phyloP scores from a whole-genome alignment of 2,329 filamentous ascomycete genomes.

The Epichloe sylvatica region DNA sequence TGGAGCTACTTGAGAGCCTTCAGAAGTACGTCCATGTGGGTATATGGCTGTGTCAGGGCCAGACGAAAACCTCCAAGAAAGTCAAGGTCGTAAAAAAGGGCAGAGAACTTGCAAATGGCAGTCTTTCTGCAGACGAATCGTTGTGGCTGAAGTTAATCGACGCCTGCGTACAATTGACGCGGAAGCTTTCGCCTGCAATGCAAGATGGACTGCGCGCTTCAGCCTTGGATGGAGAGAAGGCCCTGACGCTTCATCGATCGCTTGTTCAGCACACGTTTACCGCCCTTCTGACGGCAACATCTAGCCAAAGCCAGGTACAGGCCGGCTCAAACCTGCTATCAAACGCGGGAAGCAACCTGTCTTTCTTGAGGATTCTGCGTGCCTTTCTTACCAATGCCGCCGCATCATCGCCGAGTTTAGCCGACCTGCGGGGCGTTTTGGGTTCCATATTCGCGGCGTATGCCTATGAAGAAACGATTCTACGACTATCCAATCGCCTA shows the following conservation, averaged over 20 bases:
- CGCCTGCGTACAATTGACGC: conserved; percentile 47
- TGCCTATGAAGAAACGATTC: conserved; percentile 82
- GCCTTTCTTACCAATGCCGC: conserved; percentile 78
- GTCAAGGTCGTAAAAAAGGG: conserved; percentile 36
- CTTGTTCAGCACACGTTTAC: conserved; percentile 87
- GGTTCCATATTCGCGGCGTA: conserved; percentile 89
- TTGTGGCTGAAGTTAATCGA: conserved; percentile 51
- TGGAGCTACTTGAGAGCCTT: conserved; percentile 61
- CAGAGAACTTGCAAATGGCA: conserved; percentile 28
- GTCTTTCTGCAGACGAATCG: conserved; percentile 37
- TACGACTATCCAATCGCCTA: conserved; percentile 71
- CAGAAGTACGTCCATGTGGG: conserved; percentile 87
- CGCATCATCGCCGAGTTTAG: conserved; percentile 67
- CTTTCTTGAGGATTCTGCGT: conserved; percentile 78
- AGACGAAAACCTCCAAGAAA: conserved; percentile 47
- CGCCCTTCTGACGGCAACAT: conserved; percentile 65
- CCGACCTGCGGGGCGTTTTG: conserved; percentile 73
- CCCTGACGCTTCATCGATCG: conserved; percentile 55
- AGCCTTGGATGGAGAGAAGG: conserved; percentile 40
- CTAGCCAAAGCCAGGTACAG: conserved; percentile 27
- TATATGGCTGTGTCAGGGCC: conserved; percentile 86
- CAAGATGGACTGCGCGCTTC: conserved; percentile 18
- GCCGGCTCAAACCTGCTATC: conserved; percentile 22
- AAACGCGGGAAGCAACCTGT: conserved; percentile 42
- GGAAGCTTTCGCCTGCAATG: conserved; percentile 45